Evolutionary conservation across 2,329 filamentous ascomycete genomes (phyloP), one percentile per base, ranked within the genome.

Genomic region (Fusarium austroafricanum): DNA sequence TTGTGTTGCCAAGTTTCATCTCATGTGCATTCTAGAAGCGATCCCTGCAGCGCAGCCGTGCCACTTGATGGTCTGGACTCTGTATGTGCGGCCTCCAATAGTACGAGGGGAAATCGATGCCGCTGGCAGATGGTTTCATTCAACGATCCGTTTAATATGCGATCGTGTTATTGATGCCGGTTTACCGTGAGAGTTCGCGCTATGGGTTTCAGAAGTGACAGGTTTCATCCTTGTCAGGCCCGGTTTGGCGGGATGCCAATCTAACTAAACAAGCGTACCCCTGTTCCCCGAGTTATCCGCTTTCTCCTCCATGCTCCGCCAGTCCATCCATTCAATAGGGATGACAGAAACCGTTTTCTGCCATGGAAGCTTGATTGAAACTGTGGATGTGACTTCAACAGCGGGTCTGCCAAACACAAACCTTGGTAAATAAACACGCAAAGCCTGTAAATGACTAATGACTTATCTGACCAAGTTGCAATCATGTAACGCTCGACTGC

Each of bases 181-280:
- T 51, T 50, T 55, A 37, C 52, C 52, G 52, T 31, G 43, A 38
- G 7, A 50, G 43, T 55, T 39, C 28, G 33, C 43, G 31, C 52
- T 55, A 51, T n/a, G 2, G 17, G 44, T 55, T 55, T 55, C 44
- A 55, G 23, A 51, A 1, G 28, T 38, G 31, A 38, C 23, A 55
- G 7, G 7, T 33, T 33, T 7, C 12, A 43, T 8, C 21, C 21
- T 43, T 12, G 23, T 43, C 15, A 17, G 40, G 21, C 40, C 40
- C 40, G 21, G 21, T 38, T 49, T 38, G 29, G 42, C 42, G 31
- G 21, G 21, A 54, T 47, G 21, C 42, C 23, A 50, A 55, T 55
- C 31, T 50, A 50, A 51, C 43, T 18, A 51, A 50, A n/a, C 15
- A 18, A 10, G 6, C 8, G 3, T 11, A 50, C 14, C 52, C 31